Evolutionary conservation across 805 yeast species (phyloP).

Genomic region (Tetrapisispora pingtungensis): DNA sequence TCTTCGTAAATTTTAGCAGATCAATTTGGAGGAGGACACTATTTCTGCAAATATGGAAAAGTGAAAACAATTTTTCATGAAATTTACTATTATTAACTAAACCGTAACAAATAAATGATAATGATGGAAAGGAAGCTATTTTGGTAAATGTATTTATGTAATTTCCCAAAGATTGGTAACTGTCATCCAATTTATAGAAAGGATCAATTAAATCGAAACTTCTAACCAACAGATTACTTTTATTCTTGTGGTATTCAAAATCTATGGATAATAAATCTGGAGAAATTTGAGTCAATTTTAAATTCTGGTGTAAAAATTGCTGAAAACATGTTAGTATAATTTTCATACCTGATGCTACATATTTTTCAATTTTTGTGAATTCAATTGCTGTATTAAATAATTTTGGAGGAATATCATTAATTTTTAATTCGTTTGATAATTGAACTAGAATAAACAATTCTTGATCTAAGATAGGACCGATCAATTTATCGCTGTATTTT

Average conservation of each 20-base stretch:
- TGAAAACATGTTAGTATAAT: constrained; percentile 18
- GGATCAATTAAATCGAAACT: constrained; percentile 10
- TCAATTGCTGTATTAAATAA: constrained; percentile 2
- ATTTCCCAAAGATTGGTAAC: constrained; percentile 20
- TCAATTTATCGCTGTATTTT: constrained; percentile 2
- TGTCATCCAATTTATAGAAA: constrained; percentile 15
- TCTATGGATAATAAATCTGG: constrained; percentile 8
- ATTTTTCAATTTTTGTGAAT: constrained; percentile 8
- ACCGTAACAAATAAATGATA: constrained; percentile 11
- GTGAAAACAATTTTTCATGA: constrained; percentile 11
- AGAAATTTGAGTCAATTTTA: constrained; percentile 4
- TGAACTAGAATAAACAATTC: constrained; percentile 1
- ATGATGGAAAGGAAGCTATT: constrained; percentile 18
- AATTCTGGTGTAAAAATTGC: constrained; percentile 12
- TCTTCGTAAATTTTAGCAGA: constrained; percentile 24
- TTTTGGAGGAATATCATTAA: neutral
- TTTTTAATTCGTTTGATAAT: neutral
- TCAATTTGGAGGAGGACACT: constrained; percentile 29
- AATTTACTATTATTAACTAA: constrained; percentile 14
- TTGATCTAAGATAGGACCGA: constrained; percentile 1
- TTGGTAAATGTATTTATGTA: constrained; percentile 19
- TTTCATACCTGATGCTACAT: constrained; percentile 14
- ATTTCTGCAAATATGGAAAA: constrained; percentile 23
- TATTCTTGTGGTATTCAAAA: constrained; percentile 1
- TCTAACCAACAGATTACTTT: neutral